Conservation (phyloP, 495 filamentous ascomycete species). For the Hypoxylon cercidicola region DNA sequence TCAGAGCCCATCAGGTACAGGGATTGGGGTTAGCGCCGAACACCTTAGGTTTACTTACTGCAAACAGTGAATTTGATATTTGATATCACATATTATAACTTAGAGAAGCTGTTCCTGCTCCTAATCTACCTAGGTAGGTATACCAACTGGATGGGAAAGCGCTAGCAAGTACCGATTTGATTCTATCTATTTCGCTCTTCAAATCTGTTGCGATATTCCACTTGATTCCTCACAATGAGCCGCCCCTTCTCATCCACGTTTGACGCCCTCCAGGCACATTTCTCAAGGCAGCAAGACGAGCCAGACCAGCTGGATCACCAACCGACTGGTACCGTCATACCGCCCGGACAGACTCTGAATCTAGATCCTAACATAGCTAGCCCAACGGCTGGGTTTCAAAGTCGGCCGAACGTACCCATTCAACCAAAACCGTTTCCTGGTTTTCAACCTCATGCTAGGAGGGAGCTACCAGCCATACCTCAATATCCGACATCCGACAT, state of each 20-base stretch:
- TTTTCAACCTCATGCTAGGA: slow-evolving; percentile 1
- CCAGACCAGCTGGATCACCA: slow-evolving; percentile 10
- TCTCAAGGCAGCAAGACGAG: slow-evolving; percentile 22
- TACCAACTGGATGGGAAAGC: not conserved
- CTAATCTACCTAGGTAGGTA: not conserved
- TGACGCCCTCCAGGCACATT: slow-evolving; percentile 44
- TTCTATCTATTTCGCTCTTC: not conserved
- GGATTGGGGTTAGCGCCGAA: slow-evolving; percentile 31
- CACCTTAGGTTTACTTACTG: not conserved
- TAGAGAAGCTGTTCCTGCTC: not conserved
- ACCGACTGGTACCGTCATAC: not conserved
- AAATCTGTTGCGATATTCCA: not conserved
- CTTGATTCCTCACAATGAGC: slow-evolving; percentile 33
- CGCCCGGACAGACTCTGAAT: slow-evolving; percentile 9
- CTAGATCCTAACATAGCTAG: not conserved
- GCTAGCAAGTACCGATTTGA: not conserved
- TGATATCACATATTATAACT: no score
- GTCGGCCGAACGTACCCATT: not conserved
- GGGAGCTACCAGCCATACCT: not conserved
- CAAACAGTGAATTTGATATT: not conserved
- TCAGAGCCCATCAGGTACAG: not conserved
- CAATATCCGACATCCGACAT: not conserved
- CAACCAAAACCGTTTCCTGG: slow-evolving; percentile 12
- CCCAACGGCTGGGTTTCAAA: not conserved
- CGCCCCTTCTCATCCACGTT: slow-evolving; percentile 37